Base-by-base conservation (phyloP, 2,329 filamentous ascomycete species). In the Colletotrichum sp. region DNA sequence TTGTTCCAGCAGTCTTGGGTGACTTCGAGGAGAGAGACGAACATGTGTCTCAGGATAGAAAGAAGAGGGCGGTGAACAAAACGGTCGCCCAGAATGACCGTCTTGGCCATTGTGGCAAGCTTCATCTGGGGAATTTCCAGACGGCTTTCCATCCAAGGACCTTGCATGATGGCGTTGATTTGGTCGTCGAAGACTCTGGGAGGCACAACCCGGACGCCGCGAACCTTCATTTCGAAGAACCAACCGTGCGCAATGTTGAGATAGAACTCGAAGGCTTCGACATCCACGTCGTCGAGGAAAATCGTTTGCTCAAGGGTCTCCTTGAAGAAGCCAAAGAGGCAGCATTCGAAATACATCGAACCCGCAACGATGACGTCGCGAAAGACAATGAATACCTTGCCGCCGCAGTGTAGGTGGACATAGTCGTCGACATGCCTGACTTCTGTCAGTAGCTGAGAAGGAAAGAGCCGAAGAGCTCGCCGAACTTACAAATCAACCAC, bases 141-240 rank as follows among this genome's bases (percentile, higher is more conserved):
- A 7, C 61, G 24, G 5, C 16, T 26, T 21, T 26, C 21, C 18
- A 26, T 10, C 24, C 74, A 60, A 13, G 64, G 43, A 48, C 39
- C 64, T 6, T 64, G 32, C 32, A 52, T 30, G 24, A 43, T 3
- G 2, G 21, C 26, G 5, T 67, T 28, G 36, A 75, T 28, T 7
- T 57, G 16, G 6, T 10, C 36, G 4, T 61, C 36, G 36, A 74
- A 70, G 16, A 24, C 12, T 13, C 55, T 39, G 52, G 12, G 60
- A 13, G 64, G 57, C n/a, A 76, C 71, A 4, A 52, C 43, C 10
- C 61, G 59, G 59, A 26, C 68, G 5, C 70, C 74, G 12, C 28
- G 64, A 76, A 68, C 36, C 28, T 68, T 76, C 68, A 69, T 76
- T 43, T 75, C 71, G 52, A 75, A 76, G 72, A 61, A 76, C 74